Conservation (phyloP, 106 monocot genomes). For the Alisma plantagoaquatica region DNA sequence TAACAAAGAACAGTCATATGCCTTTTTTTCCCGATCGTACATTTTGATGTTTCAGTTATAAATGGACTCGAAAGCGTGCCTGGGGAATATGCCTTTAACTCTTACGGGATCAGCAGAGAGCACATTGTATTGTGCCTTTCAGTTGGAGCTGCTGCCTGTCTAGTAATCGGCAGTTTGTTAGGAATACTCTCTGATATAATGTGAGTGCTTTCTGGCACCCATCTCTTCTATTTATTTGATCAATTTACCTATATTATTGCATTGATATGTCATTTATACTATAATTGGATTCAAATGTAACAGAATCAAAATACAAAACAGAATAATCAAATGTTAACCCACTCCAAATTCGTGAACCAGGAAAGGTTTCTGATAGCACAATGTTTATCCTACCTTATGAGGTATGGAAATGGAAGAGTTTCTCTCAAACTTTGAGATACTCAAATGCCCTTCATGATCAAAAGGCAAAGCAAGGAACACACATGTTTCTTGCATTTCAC, state of each 20-base stretch:
- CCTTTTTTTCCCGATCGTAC: neutral
- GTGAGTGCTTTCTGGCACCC: slow-evolving; percentile 27
- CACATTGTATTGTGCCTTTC: slow-evolving; percentile 37
- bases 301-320: neutral
- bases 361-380: too few relatives aligned
- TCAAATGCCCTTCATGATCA: too few relatives aligned
- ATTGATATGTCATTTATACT: neutral
- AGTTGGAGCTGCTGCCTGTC: slow-evolving; percentile 34
- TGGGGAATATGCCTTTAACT: slow-evolving; percentile 47
- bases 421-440: too few relatives aligned
- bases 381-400: too few relatives aligned
- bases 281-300: neutral
- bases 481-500: too few relatives aligned
- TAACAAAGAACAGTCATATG: neutral
- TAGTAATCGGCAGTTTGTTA: slow-evolving; percentile 46
- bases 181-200: slow-evolving; percentile 66
- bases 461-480: too few relatives aligned
- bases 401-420: too few relatives aligned
- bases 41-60: slow-evolving; percentile 26
- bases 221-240: neutral
- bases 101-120: slow-evolving; percentile 49
- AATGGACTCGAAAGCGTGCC: slow-evolving; percentile 53
- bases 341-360: too few relatives aligned
- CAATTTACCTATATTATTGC: neutral
- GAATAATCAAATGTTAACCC: too few relatives aligned